These are phyloP conservation scores for Piedraia hortae DNA, from an alignment of 2,329 filamentous ascomycete genomes.

Conservation along the genomic window DNA sequence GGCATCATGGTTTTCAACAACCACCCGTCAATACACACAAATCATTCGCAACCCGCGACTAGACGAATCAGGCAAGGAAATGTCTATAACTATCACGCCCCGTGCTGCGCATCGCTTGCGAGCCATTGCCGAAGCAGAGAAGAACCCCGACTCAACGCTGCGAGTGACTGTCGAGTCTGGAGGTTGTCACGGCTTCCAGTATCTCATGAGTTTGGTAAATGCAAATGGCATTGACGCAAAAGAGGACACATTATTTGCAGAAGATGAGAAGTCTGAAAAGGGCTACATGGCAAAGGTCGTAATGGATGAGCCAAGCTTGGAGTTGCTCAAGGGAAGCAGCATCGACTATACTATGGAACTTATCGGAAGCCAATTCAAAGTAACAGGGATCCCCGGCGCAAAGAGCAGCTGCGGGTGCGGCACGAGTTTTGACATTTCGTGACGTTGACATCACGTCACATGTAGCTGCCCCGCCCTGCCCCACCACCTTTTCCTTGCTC, in stretches of 20 bases:
- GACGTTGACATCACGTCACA: background rate
- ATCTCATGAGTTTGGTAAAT: constrained; percentile 63
- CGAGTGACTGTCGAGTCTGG: constrained; percentile 79
- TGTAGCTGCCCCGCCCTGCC: background rate
- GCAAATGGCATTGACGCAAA: constrained; percentile 30
- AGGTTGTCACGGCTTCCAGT: constrained; percentile 94
- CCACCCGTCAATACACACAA: no score
- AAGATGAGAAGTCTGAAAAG: constrained; percentile 15
- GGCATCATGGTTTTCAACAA: no score
- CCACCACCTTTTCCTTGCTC: background rate
- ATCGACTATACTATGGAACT: constrained; percentile 92
- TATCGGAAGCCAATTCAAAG: constrained; percentile 87
- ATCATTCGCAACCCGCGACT: constrained; percentile 40
- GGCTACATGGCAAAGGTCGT: constrained; percentile 43
- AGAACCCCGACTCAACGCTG: constrained; percentile 58
- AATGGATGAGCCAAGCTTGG: constrained; percentile 64
- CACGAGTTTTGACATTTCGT: constrained; percentile 74
- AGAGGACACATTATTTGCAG: constrained; percentile 74
- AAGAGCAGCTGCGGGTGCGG: constrained; percentile 92
- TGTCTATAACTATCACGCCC: constrained; percentile 59
- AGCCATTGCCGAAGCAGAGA: constrained; percentile 26
- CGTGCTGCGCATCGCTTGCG: constrained; percentile 49
- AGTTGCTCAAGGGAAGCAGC: constrained; percentile 75
- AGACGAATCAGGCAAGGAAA: constrained; percentile 62
- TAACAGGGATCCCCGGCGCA: constrained; percentile 73